Evolutionary conservation across 2,329 filamentous ascomycete genomes (phyloP).

Genomic region (Verticillium longisporum): DNA sequence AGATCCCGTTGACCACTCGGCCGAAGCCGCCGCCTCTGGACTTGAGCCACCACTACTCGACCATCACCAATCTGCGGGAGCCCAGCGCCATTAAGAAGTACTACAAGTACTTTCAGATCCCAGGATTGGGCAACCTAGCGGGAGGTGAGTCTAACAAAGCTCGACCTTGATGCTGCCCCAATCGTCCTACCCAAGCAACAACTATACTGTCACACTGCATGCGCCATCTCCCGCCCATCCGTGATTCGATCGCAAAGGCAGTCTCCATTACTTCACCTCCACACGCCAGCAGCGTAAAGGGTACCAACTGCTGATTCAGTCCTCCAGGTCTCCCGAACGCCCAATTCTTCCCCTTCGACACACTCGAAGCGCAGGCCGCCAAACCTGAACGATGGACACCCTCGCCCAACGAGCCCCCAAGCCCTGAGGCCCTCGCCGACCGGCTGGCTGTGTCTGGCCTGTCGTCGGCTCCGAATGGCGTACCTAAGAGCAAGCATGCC

Average conservation of each 20-base stretch:
- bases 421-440: constrained; percentile 26
- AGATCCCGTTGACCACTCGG: background rate
- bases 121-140: constrained; percentile 53
- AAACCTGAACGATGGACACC: constrained; percentile 68
- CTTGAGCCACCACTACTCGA: constrained; percentile 72
- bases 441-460: constrained; percentile 24
- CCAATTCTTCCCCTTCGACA: constrained; percentile 83
- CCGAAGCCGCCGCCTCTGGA: constrained; percentile 49
- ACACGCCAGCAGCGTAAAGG: background rate
- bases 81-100: constrained; percentile 69
- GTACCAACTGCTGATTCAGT: background rate
- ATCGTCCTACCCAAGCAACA: background rate
- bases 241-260: background rate
- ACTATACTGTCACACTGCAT: background rate
- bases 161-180: background rate
- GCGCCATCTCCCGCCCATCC: background rate
- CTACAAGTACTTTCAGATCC: constrained; percentile 75
- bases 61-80: constrained; percentile 56
- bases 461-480: constrained; percentile 13
- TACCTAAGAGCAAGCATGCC: constrained; percentile 15
- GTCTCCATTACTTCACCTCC: background rate
- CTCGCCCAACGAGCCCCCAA: constrained; percentile 39
- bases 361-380: constrained; percentile 75
- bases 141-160: constrained; percentile 42
- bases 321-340: constrained; percentile 68